A percentile compares a stretch with the other conserved stretches of the same genome.
Conservation (phyloP, 257 asterid genomes). For the Penstemon barbatus region DNA sequence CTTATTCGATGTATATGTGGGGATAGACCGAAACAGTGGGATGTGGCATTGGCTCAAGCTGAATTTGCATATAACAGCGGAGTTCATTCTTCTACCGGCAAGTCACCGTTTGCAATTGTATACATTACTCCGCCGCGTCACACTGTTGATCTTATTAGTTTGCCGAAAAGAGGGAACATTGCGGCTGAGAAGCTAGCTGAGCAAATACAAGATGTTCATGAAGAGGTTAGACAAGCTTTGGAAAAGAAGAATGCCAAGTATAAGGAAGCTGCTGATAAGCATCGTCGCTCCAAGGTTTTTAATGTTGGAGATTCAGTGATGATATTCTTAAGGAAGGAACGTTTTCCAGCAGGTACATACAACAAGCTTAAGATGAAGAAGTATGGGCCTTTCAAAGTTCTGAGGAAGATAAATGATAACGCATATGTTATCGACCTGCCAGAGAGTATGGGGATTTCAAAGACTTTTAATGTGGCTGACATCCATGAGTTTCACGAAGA, state of each 20-base stretch:
- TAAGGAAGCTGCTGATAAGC: background rate
- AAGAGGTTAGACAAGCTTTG: too few species aligned
- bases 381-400: background rate
- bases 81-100: background rate
- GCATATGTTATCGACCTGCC: too few species aligned
- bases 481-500: too few species aligned
- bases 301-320: background rate
- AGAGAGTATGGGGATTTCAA: too few species aligned
- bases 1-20: background rate
- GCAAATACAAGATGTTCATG: too few species aligned
- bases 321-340: background rate
- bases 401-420: too few species aligned
- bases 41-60: background rate
- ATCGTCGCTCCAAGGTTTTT: background rate
- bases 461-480: too few species aligned
- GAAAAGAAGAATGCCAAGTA: too few species aligned
- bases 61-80: background rate
- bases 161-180: too few species aligned
- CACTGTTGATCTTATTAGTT: background rate
- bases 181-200: too few species aligned
- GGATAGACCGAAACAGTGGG: background rate
- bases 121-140: background rate
- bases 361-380: background rate
- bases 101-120: background rate
- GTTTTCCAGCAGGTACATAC: background rate